phyloP scores from a whole-genome alignment of 1,284 basidiomycete genomes.

The Ceratobasidium theobromae region DNA sequence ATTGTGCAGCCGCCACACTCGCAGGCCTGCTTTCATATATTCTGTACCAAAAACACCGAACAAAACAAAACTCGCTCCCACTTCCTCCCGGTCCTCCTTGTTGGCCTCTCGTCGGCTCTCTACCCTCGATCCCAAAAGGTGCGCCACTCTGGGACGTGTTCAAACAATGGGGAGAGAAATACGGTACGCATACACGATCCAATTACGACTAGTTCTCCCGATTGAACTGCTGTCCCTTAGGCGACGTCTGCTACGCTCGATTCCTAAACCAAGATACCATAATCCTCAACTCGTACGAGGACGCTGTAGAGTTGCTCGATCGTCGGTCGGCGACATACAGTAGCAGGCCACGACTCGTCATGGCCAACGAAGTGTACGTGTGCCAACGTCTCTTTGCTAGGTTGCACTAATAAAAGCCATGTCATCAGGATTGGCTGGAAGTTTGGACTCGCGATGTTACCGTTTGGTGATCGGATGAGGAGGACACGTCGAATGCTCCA shows the following conservation, averaged over 20 bases:
- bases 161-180: slow-evolving; percentile 12
- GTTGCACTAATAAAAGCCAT: not conserved
- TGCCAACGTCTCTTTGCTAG: not conserved
- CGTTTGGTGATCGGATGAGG: slow-evolving; percentile 1
- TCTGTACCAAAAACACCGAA: not conserved
- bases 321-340: slow-evolving; percentile 8
- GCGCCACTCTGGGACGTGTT: not conserved
- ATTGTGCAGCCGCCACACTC: not conserved
- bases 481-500: not conserved
- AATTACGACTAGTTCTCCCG: not conserved
- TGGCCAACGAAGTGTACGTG: slow-evolving; percentile 16
- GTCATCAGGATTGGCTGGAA: slow-evolving; percentile 10
- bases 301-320: not conserved
- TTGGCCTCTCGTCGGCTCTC: slow-evolving; percentile 8
- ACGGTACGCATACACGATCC: not conserved
- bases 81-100: not conserved
- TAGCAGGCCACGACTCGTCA: not conserved
- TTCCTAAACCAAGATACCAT: slow-evolving; percentile 16
- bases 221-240: not conserved
- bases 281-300: slow-evolving; percentile 13
- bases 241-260: slow-evolving; percentile 3
- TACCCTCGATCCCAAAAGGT: not conserved
- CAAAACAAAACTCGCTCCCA: not conserved
- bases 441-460: not conserved
- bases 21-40: not conserved